phyloP scores from a whole-genome alignment of 148 eudicot genomes.

The Vaccinium corymbosum region DNA sequence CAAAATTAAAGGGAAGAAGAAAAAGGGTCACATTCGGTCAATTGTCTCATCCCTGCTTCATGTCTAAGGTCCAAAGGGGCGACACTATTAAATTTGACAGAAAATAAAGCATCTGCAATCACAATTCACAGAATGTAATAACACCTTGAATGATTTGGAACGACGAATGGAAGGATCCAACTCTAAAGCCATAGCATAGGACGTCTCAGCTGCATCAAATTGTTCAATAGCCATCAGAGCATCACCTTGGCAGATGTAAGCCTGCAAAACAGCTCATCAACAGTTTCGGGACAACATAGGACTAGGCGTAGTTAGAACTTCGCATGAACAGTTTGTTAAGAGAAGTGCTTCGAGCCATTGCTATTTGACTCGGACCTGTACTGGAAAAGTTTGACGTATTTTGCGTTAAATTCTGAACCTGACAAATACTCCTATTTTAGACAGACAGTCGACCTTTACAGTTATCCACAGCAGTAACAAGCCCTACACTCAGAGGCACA shows the following conservation, averaged over 20 bases:
- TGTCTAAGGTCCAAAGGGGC: background rate
- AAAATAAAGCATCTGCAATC: background rate
- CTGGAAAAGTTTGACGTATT: background rate
- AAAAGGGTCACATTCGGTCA: background rate
- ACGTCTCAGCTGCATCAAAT: constrained; percentile 51
- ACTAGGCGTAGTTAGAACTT: background rate
- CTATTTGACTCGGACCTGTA: background rate
- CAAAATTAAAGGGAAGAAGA: no score
- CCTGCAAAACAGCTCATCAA: constrained; percentile 40
- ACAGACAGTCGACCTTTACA: background rate
- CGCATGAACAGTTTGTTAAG: background rate
- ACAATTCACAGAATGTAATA: background rate
- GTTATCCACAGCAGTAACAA: background rate
- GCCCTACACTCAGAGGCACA: background rate
- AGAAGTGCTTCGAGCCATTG: background rate
- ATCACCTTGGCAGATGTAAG: constrained; percentile 82
- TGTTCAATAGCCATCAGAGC: constrained; percentile 63
- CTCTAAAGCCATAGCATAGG: constrained; percentile 65
- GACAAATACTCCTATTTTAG: background rate
- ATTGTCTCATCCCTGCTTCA: background rate
- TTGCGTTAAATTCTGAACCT: background rate
- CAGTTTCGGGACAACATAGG: constrained; percentile 6
- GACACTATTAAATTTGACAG: background rate
- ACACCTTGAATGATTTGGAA: constrained; percentile 83
- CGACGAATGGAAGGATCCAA: constrained; percentile 63